Evolutionary conservation across 495 filamentous ascomycete genomes (phyloP).

Genomic region (Achaetomiella virescens): DNA sequence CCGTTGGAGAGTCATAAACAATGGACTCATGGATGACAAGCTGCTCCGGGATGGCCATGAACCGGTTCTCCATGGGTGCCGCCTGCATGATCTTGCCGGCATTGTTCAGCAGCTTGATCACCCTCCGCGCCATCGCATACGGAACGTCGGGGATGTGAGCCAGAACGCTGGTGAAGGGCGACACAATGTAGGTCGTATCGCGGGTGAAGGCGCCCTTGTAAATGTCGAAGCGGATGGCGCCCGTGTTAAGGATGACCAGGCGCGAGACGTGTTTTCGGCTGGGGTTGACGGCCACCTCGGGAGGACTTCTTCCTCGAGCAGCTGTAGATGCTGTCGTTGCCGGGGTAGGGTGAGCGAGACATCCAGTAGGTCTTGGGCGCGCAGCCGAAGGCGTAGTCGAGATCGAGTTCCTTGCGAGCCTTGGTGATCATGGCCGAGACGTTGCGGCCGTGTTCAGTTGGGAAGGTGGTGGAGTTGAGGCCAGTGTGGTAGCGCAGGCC

Average conservation of each 20-base stretch:
- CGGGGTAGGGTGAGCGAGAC: constrained; percentile 64
- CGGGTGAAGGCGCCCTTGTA: constrained; percentile 85
- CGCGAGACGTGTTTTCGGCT: constrained; percentile 42
- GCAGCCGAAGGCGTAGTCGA: constrained; percentile 75
- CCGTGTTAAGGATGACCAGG: constrained; percentile 78
- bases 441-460: constrained; percentile 68
- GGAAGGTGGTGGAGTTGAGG: constrained; percentile 63
- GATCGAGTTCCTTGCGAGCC: constrained; percentile 60
- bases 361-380: constrained; percentile 78
- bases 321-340: constrained; percentile 64
- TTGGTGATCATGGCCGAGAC: constrained; percentile 64
- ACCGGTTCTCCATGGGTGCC: constrained; percentile 25
- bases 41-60: constrained; percentile 40
- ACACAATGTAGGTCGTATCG: constrained; percentile 78
- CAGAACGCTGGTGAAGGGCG: constrained; percentile 79
- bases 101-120: constrained; percentile 68
- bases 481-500: constrained; percentile 78
- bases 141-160: constrained; percentile 75
- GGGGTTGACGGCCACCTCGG: constrained; percentile 47
- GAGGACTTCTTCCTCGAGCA: constrained; percentile 68
- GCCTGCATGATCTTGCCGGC: constrained; percentile 52
- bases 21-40: constrained; percentile 22
- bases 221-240: constrained; percentile 88
- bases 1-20: constrained; percentile 11
- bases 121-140: constrained; percentile 60